phyloP scores from a whole-genome alignment of 1,284 basidiomycete genomes.

The Boletus hoseneyae region DNA sequence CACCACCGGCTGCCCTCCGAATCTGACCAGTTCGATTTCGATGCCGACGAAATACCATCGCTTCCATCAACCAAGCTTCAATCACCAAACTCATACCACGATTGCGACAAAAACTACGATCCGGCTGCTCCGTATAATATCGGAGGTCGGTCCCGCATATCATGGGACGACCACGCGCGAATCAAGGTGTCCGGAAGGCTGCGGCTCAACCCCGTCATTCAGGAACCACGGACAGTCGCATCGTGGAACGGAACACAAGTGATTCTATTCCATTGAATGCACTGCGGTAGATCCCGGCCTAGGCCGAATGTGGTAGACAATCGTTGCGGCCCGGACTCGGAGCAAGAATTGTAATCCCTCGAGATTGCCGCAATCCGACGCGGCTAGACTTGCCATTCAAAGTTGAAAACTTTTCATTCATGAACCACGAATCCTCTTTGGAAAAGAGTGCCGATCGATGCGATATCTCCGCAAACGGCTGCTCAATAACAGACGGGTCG shows the following conservation, averaged over 20 bases:
- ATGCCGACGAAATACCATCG: not conserved
- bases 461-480: not conserved
- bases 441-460: not conserved
- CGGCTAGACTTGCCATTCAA: not conserved
- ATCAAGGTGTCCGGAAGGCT: slow-evolving; percentile 1
- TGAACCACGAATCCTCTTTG: not conserved
- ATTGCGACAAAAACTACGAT: not conserved
- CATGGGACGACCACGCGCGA: not conserved
- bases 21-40: no score
- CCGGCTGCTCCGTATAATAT: slow-evolving; percentile 2
- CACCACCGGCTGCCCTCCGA: no score
- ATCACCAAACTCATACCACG: not conserved
- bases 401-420: no score
- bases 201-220: not conserved
- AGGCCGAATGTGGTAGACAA: slow-evolving; percentile 8
- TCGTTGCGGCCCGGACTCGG: not conserved
- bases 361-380: not conserved
- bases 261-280: not conserved
- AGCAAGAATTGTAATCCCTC: not conserved
- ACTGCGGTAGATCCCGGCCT: not conserved
- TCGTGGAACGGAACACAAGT: not conserved
- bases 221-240: not conserved
- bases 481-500: not conserved
- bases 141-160: slow-evolving; percentile 19
- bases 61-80: not conserved